phyloP scores from a whole-genome alignment of 2,329 filamentous ascomycete genomes.

The Aspergillus sp. region DNA sequence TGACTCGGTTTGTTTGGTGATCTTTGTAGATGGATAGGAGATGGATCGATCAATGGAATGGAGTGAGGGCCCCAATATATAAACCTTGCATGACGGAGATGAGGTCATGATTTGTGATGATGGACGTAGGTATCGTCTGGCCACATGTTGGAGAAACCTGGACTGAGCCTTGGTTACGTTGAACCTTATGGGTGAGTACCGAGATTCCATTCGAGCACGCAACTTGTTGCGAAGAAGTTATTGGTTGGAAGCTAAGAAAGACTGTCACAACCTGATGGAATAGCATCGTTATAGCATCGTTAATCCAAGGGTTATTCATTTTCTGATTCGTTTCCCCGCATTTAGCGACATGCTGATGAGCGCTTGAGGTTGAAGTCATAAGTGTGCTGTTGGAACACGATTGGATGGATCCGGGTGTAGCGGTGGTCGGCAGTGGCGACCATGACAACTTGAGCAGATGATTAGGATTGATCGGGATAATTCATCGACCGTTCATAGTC shows the following conservation, averaged over 20 bases:
- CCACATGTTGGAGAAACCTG: background rate
- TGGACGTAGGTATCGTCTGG: background rate
- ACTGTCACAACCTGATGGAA: background rate
- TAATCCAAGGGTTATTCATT: background rate
- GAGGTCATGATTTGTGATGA: constrained; percentile 14
- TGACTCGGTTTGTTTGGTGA: background rate
- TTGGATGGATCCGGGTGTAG: background rate
- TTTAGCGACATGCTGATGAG: background rate
- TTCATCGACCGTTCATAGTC: background rate
- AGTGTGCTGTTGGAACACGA: background rate
- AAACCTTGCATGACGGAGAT: constrained; percentile 4
- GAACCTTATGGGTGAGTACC: background rate
- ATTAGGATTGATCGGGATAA: background rate
- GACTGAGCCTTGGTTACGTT: constrained; percentile 4
- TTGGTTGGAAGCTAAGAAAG: background rate
- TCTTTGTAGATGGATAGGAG: background rate
- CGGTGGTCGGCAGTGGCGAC: constrained; percentile 2
- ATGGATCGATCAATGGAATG: background rate
- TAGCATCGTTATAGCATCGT: background rate
- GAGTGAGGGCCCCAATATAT: background rate
- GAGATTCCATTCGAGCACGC: background rate
- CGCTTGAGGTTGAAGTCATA: constrained; percentile 11
- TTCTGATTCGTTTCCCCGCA: constrained; percentile 5
- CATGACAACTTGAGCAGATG: background rate
- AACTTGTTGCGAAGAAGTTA: background rate